These are phyloP conservation scores for Centella asiatica DNA, from an alignment of 129 eudicot species.

Conservation along the genomic window DNA sequence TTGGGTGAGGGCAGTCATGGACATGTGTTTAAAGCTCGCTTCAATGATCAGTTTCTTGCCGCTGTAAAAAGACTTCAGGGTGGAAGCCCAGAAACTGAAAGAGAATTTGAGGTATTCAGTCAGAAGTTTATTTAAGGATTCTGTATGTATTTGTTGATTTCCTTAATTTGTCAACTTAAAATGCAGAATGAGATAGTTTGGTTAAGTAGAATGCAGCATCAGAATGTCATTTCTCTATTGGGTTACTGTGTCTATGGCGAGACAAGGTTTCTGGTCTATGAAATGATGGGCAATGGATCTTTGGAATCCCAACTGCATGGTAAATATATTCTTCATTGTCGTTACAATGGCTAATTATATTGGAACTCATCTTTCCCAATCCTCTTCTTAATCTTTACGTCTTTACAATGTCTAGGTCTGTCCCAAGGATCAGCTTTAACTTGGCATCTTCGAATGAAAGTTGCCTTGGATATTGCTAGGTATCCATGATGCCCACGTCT, in stretches of 20 bases:
- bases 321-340: constrained; percentile 18
- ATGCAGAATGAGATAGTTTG: constrained; percentile 78
- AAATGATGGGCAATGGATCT: constrained; percentile 88
- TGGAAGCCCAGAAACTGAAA: constrained; percentile 45
- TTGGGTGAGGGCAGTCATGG: constrained; percentile 62
- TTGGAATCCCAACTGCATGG: constrained; percentile 81
- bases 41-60: constrained; percentile 52
- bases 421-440: constrained; percentile 59
- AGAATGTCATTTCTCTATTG: constrained; percentile 66
- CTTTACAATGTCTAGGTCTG: constrained; percentile 38
- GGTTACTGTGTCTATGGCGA: constrained; percentile 71
- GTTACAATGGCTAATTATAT: background rate
- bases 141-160: constrained; percentile 1
- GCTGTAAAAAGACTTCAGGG: constrained; percentile 57
- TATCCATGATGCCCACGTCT: constrained; percentile 17
- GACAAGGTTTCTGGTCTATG: constrained; percentile 61
- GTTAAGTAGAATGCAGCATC: constrained; percentile 82
- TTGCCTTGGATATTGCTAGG: constrained; percentile 89
- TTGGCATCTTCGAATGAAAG: constrained; percentile 83
- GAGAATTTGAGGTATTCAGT: constrained; percentile 65
- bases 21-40: constrained; percentile 66
- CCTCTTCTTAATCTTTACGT: background rate
- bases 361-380: background rate
- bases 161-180: background rate
- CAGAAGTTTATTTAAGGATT: background rate